Evolutionary conservation across 495 filamentous ascomycete species (phyloP), one percentile per base, ranked within the genome.

Genomic region (Melanomma pulvis-pyrius): DNA sequence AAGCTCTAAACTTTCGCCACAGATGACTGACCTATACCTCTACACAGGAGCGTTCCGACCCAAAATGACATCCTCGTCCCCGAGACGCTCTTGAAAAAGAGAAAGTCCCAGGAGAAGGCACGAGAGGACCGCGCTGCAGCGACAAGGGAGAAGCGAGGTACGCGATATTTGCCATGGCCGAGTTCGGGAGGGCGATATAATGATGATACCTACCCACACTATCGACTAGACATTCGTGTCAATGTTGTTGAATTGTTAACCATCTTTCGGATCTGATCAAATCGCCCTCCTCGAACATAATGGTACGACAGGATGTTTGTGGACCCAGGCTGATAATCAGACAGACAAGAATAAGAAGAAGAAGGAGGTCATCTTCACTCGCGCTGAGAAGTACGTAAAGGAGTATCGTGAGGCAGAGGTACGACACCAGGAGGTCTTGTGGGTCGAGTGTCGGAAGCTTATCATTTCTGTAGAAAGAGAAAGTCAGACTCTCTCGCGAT

Each of bases 231-330:
- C 77, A 41, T 64, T 73, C 74, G 65, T 76, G 90, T 92, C 94
- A 74, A 97, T 98, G 94, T 80, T 96, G 92, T 97, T 90, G 90
- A 87, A 81, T 81, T 88, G 83, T 87, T 88, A 96, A 89, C 92
- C 92, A 98, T 98, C 94, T 98, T 98, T 98, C 94, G 94, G 94
- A 93, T 87, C 93, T 98, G 94, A 98, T 48, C 73, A 75, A 75
- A 59, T 70, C 50, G 62, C 69, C 73, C 78, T 74, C 67, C 64
- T 32, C 66, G 49, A 60, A 34, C 34, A 49, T 28, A 71, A 74
- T 46, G 26, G 47, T 48, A 62, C 67, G 29, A 11, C 57, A 66
- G 61, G 51, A 44, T 50, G 55, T 66, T 53, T 51, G 61, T 19
- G 29, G 66, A 49, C 11, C 19, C 17, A 51, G 39, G 65, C 75